These are phyloP conservation scores for Candida succiphila DNA, from an alignment of 805 yeast species.

Conservation along the genomic window DNA sequence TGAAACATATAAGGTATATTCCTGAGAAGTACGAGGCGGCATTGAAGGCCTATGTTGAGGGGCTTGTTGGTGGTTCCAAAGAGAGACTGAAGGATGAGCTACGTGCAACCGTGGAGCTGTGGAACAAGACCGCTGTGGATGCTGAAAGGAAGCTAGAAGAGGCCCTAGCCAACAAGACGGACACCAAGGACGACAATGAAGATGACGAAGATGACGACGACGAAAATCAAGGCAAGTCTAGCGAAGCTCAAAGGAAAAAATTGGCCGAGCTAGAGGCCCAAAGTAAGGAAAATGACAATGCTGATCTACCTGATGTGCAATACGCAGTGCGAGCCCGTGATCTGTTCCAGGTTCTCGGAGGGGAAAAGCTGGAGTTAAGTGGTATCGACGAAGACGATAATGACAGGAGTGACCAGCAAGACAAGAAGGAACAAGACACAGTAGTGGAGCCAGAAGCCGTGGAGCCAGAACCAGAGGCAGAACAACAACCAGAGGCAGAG, in stretches of 20 bases:
- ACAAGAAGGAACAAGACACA: constrained; percentile 5
- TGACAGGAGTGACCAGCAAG: constrained; percentile 6
- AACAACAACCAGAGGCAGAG: not conserved
- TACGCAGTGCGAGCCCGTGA: constrained; percentile 32
- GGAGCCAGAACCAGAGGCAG: constrained; percentile 3
- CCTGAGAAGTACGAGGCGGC: constrained; percentile 44
- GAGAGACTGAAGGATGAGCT: constrained; percentile 44
- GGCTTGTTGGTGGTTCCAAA: constrained; percentile 63
- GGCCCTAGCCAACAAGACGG: constrained; percentile 10
- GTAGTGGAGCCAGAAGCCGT: constrained; percentile 7
- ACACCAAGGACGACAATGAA: constrained; percentile 5
- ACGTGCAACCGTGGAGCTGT: constrained; percentile 32
- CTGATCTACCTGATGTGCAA: constrained; percentile 22
- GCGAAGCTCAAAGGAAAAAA: not conserved
- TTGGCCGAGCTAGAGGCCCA: constrained; percentile 8
- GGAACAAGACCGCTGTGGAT: constrained; percentile 44
- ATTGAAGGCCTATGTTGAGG: constrained; percentile 41
- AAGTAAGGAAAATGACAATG: constrained; percentile 6
- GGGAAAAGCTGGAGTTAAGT: constrained; percentile 23
- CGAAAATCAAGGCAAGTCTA: constrained; percentile 5
- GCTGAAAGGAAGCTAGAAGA: constrained; percentile 30
- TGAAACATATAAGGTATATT: constrained; percentile 47
- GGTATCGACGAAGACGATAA: constrained; percentile 17
- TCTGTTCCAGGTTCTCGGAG: constrained; percentile 25
- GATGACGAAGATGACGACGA: constrained; percentile 13